Evolutionary conservation across 2,329 filamentous ascomycete species (phyloP).

Genomic region (Colletotrichum neosansevieriae): DNA sequence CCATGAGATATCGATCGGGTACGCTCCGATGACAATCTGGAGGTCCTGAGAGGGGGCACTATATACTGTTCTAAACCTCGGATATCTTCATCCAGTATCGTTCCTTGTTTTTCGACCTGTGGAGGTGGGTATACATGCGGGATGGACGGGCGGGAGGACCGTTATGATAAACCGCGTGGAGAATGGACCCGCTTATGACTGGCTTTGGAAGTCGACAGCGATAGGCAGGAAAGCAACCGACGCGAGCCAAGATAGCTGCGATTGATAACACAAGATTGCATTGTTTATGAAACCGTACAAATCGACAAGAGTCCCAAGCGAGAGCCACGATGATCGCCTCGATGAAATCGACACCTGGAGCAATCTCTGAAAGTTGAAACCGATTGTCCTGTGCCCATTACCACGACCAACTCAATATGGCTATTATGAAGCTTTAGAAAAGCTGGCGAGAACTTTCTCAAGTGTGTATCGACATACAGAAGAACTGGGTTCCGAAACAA

Average conservation of each 20-base stretch:
- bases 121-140: neutral
- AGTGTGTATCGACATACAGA: slow-evolving; percentile 15
- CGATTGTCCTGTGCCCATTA: neutral
- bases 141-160: neutral
- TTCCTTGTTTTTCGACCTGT: neutral
- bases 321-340: neutral
- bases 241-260: neutral
- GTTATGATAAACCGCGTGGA: neutral
- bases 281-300: slow-evolving; percentile 1
- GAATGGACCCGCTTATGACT: neutral
- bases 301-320: neutral
- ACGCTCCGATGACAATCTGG: neutral
- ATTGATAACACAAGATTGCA: slow-evolving; percentile 10
- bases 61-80: neutral
- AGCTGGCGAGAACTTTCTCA: slow-evolving; percentile 17
- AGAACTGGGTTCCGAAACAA: slow-evolving; percentile 65
- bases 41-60: neutral
- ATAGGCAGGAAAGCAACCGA: slow-evolving; percentile 8
- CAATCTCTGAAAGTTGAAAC: neutral
- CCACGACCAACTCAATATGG: neutral
- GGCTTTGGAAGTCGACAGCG: slow-evolving; percentile 16
- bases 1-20: slow-evolving; percentile 4
- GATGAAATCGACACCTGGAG: neutral
- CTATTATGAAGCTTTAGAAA: neutral
- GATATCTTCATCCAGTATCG: slow-evolving; percentile 14